Evolutionary conservation across 495 filamentous ascomycete genomes (phyloP).

Genomic region (Thozetella sp.): DNA sequence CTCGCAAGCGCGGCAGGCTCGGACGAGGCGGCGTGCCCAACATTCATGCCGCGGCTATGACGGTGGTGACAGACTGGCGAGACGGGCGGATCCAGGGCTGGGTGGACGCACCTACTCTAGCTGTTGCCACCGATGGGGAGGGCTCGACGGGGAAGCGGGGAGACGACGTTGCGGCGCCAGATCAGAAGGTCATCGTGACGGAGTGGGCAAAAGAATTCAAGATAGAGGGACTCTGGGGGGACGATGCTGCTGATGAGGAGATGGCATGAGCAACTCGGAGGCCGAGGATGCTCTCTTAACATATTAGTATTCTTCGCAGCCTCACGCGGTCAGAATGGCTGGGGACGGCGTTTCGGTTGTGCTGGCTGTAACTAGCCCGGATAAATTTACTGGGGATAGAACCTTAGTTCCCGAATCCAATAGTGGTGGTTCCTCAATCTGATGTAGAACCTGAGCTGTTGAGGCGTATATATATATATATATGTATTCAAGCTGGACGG

Average conservation of each 20-base stretch:
- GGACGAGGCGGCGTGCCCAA: constrained; percentile 93
- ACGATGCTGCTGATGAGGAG: constrained; percentile 23
- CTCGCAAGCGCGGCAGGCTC: constrained; percentile 85
- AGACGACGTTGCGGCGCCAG: constrained; percentile 44
- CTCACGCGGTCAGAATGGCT: no score
- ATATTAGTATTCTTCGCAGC: neutral
- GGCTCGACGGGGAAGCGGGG: constrained; percentile 26
- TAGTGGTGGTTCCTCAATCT: no score
- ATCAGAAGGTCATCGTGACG: constrained; percentile 84
- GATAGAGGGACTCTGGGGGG: constrained; percentile 88
- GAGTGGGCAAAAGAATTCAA: constrained; percentile 97
- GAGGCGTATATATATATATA: no score
- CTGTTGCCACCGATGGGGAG: constrained; percentile 46
- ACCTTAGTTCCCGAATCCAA: no score
- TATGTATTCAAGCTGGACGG: no score
- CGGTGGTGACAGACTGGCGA: constrained; percentile 92
- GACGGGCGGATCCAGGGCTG: constrained; percentile 95
- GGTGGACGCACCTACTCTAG: constrained; percentile 71
- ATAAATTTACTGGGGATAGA: no score
- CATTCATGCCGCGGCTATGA: constrained; percentile 81
- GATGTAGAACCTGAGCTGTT: no score
- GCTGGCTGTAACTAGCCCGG: no score
- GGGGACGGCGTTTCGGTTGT: constrained; percentile 4
- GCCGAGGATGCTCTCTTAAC: neutral
- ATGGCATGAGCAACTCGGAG: neutral